These are phyloP conservation scores for Pseudognaphalium luteoalbum DNA, from an alignment of 129 eudicot genomes.

Conservation along the genomic window DNA sequence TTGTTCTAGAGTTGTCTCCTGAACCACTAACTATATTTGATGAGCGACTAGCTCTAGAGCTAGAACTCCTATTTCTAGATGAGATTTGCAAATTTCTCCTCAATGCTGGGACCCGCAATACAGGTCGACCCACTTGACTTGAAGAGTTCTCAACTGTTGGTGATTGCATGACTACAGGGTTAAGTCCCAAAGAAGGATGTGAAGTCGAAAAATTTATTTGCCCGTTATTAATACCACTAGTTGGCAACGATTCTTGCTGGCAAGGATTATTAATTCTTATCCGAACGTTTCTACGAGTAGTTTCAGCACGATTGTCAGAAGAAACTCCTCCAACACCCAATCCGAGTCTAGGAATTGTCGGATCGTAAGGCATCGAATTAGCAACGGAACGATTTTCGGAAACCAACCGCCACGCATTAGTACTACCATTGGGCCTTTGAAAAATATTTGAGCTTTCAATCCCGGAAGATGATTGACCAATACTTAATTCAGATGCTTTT, in stretches of 20 bases:
- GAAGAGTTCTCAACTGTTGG: constrained; percentile 26
- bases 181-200: constrained; percentile 45
- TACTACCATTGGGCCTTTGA: constrained; percentile 8
- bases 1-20: constrained; percentile 45
- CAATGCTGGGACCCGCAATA: constrained; percentile 40
- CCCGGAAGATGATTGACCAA: constrained; percentile 77
- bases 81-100: constrained; percentile 45
- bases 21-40: constrained; percentile 28
- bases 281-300: constrained; percentile 61
- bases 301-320: constrained; percentile 46
- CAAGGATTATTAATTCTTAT: constrained; percentile 53
- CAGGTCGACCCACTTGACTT: constrained; percentile 36
- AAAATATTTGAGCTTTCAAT: constrained; percentile 17
- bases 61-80: constrained; percentile 54
- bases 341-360: constrained; percentile 51
- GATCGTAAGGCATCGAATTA: constrained; percentile 34
- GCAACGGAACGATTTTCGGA: constrained; percentile 24
- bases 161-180: constrained; percentile 43
- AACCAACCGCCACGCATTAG: constrained; percentile 18
- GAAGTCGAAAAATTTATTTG: constrained; percentile 30
- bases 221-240: constrained; percentile 26
- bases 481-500: constrained; percentile 59
- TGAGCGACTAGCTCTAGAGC: constrained; percentile 49
- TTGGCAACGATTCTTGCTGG: constrained; percentile 47
- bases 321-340: constrained; percentile 43